Evolutionary conservation across 2,329 filamentous ascomycete genomes (phyloP), one percentile per base, ranked within the genome.

Genomic region (Aspergillus sp.): DNA sequence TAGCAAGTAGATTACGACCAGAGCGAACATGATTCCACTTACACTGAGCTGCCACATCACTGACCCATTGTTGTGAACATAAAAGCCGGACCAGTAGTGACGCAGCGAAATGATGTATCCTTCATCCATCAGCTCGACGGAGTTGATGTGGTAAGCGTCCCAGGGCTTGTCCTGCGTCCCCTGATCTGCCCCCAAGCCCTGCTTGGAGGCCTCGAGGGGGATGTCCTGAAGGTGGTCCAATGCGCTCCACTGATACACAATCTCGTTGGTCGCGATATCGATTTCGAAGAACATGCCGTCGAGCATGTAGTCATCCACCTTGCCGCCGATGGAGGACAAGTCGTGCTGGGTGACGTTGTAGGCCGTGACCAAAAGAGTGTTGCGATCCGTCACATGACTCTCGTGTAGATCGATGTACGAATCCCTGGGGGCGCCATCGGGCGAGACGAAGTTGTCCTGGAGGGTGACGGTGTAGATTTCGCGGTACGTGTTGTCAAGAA

Each of bases 71-170:
- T 67, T 66, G 60, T 70, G 64, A 13, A 76, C 42, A 32, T 72
- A 72, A 44, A 68, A 74, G 1, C 65, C 72, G 6, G 71, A 71
- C 68, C 72, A 76, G 48, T 68, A 71, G 61, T 75, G 73, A n/a
- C 74, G 73, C 23, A 73, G 58, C 19, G 73, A 76, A n/a, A 77
- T 63, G 8, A 77, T 59, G 42, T 73, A 76, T 15, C 73, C 70
- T 2, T 75, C 68, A n/a, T 71, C 64, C 49, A 73, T 66, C 5
- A 65, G 54, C 47, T 70, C 63, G 23, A 77, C 67, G 8, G 73
- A 67, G 59, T 77, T 77, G 57, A 75, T 75, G 57, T 76, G 73
- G 54, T 74, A 76, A 19, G 69, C 66, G 64, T 77, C 73, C 65
- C 70, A 75, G n/a, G 73, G 73, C 13, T 61, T 62, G 13, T 67